Percentiles rank a stretch among this genome's conserved stretches.
phyloP scores from a whole-genome alignment of 1,284 basidiomycete genomes.

The Grifola frondosa region DNA sequence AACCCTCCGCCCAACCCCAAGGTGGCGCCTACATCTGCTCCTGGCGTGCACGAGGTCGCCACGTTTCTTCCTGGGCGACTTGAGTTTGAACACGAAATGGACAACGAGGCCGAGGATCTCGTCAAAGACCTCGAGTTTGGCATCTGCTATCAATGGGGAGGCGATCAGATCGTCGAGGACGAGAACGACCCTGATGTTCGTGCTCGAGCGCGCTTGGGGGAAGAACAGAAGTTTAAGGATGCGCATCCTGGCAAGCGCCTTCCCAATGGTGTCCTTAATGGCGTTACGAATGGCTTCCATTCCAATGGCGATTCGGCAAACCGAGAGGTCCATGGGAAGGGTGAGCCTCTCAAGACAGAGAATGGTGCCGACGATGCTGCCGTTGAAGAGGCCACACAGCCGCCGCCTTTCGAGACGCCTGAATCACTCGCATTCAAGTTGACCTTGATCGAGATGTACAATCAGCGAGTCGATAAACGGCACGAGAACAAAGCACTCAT shows the following conservation, averaged over 20 bases:
- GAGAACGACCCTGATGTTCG: slow-evolving; percentile 70
- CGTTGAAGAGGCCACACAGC: slow-evolving; percentile 63
- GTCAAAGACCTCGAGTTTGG: slow-evolving; percentile 98
- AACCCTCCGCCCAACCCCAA: slow-evolving; percentile 58
- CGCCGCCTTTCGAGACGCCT: slow-evolving; percentile 79
- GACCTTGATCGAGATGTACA: slow-evolving; percentile 89
- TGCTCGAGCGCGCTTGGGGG: slow-evolving; percentile 65
- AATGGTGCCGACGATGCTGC: slow-evolving; percentile 46
- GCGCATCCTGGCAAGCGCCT: slow-evolving; percentile 33
- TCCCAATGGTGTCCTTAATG: slow-evolving; percentile 36
- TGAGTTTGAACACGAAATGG: slow-evolving; percentile 96
- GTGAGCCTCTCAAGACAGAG: slow-evolving; percentile 42
- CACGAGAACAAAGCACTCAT: slow-evolving; percentile 88
- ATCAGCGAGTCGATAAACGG: slow-evolving; percentile 88
- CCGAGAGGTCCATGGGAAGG: slow-evolving; percentile 25
- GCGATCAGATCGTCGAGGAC: slow-evolving; percentile 79
- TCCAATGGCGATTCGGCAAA: slow-evolving; percentile 26
- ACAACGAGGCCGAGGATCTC: slow-evolving; percentile 94
- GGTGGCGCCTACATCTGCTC: slow-evolving; percentile 85
- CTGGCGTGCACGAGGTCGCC: slow-evolving; percentile 91
- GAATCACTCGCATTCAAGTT: slow-evolving; percentile 93
- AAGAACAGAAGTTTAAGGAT: slow-evolving; percentile 51
- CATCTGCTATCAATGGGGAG: slow-evolving; percentile 81
- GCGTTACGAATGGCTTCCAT: slow-evolving; percentile 47
- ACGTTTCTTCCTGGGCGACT: slow-evolving; percentile 95